Conservation (phyloP, 1,284 basidiomycete genomes). For the Hypsizygus ulmarius region DNA sequence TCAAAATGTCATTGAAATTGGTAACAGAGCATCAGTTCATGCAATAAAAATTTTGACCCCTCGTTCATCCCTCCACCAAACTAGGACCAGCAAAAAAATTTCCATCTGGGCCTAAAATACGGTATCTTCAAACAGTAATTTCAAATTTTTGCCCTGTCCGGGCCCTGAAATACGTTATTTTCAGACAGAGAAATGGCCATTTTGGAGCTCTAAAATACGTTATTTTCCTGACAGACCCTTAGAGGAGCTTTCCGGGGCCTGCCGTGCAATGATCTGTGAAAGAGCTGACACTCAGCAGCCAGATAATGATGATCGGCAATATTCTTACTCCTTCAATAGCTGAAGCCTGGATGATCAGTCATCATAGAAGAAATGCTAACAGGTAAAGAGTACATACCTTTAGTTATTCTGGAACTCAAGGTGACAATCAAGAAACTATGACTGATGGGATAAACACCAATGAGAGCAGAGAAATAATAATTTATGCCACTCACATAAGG, state of each 20-base stretch:
- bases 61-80: too few relatives aligned
- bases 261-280: neutral
- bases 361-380: neutral
- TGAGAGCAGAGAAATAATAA: neutral
- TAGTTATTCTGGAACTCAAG: slow-evolving; percentile 60
- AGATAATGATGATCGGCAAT: neutral
- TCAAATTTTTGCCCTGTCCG: too few relatives aligned
- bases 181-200: too few relatives aligned
- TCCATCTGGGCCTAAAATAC: too few relatives aligned
- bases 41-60: neutral
- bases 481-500: slow-evolving; percentile 50
- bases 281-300: neutral
- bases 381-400: slow-evolving; percentile 24
- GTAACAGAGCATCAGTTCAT: too few relatives aligned
- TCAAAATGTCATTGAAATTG: too few relatives aligned
- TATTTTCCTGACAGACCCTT: too few relatives aligned
- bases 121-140: too few relatives aligned
- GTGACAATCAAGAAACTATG: slow-evolving; percentile 72
- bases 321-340: slow-evolving; percentile 28
- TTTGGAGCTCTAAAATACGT: too few relatives aligned
- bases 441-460: slow-evolving; percentile 21
- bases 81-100: too few relatives aligned
- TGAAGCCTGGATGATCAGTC: slow-evolving; percentile 4
- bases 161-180: too few relatives aligned
- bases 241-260: too few relatives aligned